These are phyloP conservation scores for Neoscytalidium dimidiatum DNA, from an alignment of 2,329 filamentous ascomycete genomes.

Conservation along the genomic window DNA sequence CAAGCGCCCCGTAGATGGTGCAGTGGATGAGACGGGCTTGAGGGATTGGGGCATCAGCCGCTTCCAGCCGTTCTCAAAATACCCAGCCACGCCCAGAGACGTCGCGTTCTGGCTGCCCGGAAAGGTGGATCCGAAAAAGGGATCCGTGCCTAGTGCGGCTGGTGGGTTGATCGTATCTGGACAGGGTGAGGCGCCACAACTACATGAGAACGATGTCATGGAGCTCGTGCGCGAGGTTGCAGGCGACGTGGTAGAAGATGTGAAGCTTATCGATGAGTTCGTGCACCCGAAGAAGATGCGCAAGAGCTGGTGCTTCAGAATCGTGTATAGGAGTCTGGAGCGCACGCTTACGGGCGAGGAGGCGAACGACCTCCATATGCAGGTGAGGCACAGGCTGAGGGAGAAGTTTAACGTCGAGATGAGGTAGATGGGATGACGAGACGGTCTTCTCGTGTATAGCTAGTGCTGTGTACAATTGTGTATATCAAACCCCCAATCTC, in stretches of 20 bases:
- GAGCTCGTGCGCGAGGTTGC: conserved; percentile 83
- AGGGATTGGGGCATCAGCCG: conserved; percentile 47
- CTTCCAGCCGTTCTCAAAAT: conserved; percentile 87
- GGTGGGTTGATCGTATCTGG: conserved; percentile 38
- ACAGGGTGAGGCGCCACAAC: conserved; percentile 39
- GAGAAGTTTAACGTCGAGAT: conserved; percentile 77
- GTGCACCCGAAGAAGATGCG: conserved; percentile 81
- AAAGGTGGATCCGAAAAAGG: conserved; percentile 27
- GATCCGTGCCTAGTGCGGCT: conserved; percentile 25
- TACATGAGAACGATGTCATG: conserved; percentile 98
- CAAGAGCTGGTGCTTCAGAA: conserved; percentile 85
- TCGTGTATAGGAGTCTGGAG: conserved; percentile 92
- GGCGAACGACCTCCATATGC: conserved; percentile 73
- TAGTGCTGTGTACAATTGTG: neutral
- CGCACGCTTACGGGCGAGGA: conserved; percentile 84
- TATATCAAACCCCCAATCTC: neutral
- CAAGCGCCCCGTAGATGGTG: conserved; percentile 35
- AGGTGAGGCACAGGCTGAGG: conserved; percentile 66
- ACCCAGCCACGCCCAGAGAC: conserved; percentile 87
- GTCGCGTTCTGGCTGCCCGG: conserved; percentile 83
- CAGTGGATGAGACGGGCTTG: conserved; percentile 21
- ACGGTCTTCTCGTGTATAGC: neutral
- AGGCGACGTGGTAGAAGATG: conserved; percentile 85
- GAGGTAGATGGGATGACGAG: conserved; percentile 50
- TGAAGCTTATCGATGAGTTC: conserved; percentile 82